These are phyloP conservation scores for Leccinum fuscescens DNA, from an alignment of 1,284 basidiomycete genomes.

Conservation along the genomic window DNA sequence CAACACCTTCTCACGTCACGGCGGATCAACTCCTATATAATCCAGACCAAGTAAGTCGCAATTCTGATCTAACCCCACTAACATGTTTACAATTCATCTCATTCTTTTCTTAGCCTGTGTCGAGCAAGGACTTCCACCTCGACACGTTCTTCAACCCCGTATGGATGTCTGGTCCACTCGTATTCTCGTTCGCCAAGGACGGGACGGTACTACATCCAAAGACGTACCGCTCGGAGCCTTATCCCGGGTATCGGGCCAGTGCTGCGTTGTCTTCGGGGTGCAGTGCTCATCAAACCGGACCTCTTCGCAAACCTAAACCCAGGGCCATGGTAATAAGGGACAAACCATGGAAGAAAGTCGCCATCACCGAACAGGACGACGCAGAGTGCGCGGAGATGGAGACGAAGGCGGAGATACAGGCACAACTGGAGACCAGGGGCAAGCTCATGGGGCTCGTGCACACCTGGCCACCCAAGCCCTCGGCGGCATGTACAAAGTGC, in stretches of 20 bases:
- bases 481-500: slow-evolving; percentile 8
- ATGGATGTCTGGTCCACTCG: slow-evolving; percentile 21
- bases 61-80: not conserved
- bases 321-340: not conserved
- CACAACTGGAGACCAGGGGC: slow-evolving; percentile 4
- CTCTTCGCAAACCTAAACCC: not conserved
- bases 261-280: not conserved
- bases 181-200: slow-evolving; percentile 16
- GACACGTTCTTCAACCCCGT: slow-evolving; percentile 24
- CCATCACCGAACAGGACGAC: slow-evolving; percentile 29
- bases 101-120: not conserved
- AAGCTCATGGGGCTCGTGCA: slow-evolving; percentile 11
- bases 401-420: not conserved
- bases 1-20: not conserved
- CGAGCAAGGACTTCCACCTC: slow-evolving; percentile 16
- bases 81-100: not conserved
- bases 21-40: not conserved
- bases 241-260: slow-evolving; percentile 7
- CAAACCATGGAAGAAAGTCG: slow-evolving; percentile 32
- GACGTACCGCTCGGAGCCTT: not conserved
- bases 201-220: slow-evolving; percentile 16
- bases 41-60: slow-evolving; percentile 1
- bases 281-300: too few relatives aligned
- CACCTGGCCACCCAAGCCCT: slow-evolving; percentile 25
- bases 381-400: slow-evolving; percentile 16